Percentiles rank a stretch among this genome's conserved stretches.
phyloP scores from a whole-genome alignment of 2,329 filamentous ascomycete genomes.

The Periconia digitata region DNA sequence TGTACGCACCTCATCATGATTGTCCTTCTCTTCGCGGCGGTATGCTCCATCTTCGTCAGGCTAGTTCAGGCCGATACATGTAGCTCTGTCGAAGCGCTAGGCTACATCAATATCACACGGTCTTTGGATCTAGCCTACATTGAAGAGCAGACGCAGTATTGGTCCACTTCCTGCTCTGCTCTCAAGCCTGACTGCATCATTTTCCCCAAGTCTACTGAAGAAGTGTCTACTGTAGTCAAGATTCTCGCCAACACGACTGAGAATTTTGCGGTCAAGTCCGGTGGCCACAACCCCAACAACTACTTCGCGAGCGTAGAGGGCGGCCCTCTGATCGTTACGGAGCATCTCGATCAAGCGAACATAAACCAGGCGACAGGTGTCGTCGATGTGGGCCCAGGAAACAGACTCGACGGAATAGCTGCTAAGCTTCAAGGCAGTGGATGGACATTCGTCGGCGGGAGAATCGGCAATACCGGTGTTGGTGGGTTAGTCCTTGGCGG shows the following conservation, averaged over 20 bases:
- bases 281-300: conserved; percentile 52
- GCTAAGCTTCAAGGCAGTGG: conserved; percentile 39
- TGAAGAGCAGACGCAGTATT: conserved; percentile 33
- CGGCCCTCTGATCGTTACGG: conserved; percentile 48
- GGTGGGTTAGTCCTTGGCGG: conserved; percentile 52
- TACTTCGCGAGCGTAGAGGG: conserved; percentile 50
- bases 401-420: conserved; percentile 39
- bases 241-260: conserved; percentile 46
- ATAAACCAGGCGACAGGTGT: conserved; percentile 25
- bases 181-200: conserved; percentile 31
- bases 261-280: conserved; percentile 59
- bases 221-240: conserved; percentile 57
- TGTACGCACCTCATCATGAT: background rate
- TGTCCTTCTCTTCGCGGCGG: background rate
- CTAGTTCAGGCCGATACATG: conserved; percentile 20
- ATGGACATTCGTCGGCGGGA: conserved; percentile 49
- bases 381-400: conserved; percentile 35
- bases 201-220: conserved; percentile 45
- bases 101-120: conserved; percentile 24
- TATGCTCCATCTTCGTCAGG: conserved; percentile 5
- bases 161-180: conserved; percentile 34
- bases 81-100: conserved; percentile 21
- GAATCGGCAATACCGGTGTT: conserved; percentile 52
- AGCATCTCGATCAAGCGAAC: conserved; percentile 39
- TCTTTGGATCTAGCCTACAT: conserved; percentile 23